Percentiles rank a stretch among this genome's conserved stretches.
Evolutionary conservation across 148 eudicot genomes (phyloP).

Genomic region (Linanthus parryae): DNA sequence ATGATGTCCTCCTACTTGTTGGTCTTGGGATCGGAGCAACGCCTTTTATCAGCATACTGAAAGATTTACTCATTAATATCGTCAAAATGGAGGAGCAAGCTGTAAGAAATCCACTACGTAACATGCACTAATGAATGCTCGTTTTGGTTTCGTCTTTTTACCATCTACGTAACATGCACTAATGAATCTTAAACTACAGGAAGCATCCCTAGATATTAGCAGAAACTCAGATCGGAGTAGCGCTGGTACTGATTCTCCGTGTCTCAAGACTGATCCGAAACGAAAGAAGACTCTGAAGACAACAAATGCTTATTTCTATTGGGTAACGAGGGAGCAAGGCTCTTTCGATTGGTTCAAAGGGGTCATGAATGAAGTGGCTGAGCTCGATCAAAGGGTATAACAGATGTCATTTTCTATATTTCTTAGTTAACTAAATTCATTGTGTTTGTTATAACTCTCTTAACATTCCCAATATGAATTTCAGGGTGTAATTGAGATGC

Average conservation of each 20-base stretch:
- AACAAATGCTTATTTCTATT: constrained; percentile 91
- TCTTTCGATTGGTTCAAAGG: constrained; percentile 99
- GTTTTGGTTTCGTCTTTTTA: not conserved
- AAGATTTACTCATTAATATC: constrained; percentile 84
- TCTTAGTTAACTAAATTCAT: not conserved
- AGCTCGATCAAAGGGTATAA: constrained; percentile 82
- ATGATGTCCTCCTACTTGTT: constrained; percentile 85
- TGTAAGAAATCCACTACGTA: constrained; percentile 32
- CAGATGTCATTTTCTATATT: not conserved
- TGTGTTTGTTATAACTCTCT: not conserved
- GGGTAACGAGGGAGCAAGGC: constrained; percentile 96
- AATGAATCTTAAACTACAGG: constrained; percentile 18
- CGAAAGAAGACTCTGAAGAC: constrained; percentile 64
- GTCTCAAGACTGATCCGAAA: constrained; percentile 31
- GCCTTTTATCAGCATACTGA: constrained; percentile 88
- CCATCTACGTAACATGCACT: not conserved
- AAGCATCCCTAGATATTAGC: constrained; percentile 28
- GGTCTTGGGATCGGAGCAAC: constrained; percentile 98
- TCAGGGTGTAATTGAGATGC: constrained; percentile 98
- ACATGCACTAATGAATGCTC: not conserved
- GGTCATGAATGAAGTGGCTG: constrained; percentile 94
- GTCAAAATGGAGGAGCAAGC: constrained; percentile 77
- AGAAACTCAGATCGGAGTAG: constrained; percentile 31
- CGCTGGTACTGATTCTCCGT: constrained; percentile 20
- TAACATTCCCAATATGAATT: constrained; percentile 3